Base-by-base conservation (phyloP, 805 yeast species). In the Metschnikowia hibisci region DNA sequence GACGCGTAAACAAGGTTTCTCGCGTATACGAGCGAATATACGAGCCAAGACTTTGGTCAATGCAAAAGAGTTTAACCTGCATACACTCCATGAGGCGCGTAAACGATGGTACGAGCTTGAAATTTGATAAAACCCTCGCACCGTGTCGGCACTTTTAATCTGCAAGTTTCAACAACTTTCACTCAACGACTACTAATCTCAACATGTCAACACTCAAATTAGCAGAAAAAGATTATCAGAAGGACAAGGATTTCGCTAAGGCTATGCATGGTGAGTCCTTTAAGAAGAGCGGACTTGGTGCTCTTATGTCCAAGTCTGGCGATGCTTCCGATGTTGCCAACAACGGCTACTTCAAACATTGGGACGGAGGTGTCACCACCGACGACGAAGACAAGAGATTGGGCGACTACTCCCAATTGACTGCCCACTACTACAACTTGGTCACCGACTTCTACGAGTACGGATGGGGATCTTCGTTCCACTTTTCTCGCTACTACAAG, bases 401-500 rank as follows among this genome's bases (percentile, higher is more conserved):
- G 48, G 78, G 76, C 32, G 96, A 90, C 67, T 91, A 91, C 72
- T 86, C 95, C 45, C 82, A 84, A 53, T 78, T 89, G 56, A 93
- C 99, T 43, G 90, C 87, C 65, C 95, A 93, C 63, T 91, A 91
- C 76, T 91, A 91, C 75, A 93, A 93, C 71, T 81, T 91, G 62
- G 97, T 87, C 39, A 93, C 99, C 23, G 99, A 91, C 69, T 93
- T 93, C 60, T 93, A 93, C 76, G 99, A 93, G 72, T 91, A 93
- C 67, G 99, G 99, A 39, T 93, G 99, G 99, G 99, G 99, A 53
- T 78, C 96, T 13, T 87, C 96, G 12, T 93, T 93, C 87, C 99
- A 93, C 68, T 93, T 93, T 67, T 87, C 95, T 32, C 82, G 96
- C 58, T 93, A 84, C 73, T 91, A 87, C 74, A 76, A 74, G 62